Conservation (phyloP, 2,329 filamentous ascomycete genomes). For the Botrytis paeoniae region DNA sequence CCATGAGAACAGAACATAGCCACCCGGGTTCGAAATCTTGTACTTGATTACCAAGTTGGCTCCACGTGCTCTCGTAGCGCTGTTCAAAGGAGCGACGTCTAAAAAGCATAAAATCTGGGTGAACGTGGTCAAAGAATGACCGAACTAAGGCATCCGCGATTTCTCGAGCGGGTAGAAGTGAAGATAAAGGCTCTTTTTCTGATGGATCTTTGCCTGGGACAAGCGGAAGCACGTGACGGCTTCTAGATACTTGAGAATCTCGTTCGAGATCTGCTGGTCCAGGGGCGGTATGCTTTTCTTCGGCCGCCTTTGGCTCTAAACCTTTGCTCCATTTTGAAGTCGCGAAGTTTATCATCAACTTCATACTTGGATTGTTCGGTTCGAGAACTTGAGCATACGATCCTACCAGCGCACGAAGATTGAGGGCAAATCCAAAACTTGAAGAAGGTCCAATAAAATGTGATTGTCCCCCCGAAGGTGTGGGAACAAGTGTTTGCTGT, state of each 20-base stretch:
- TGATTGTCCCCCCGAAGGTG: conserved; percentile 29
- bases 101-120: conserved; percentile 42
- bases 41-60: conserved; percentile 28
- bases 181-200: conserved; percentile 28
- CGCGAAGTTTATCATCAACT: conserved; percentile 33
- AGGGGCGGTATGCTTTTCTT: conserved; percentile 25
- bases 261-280: conserved; percentile 14
- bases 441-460: conserved; percentile 38
- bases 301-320: conserved; percentile 32
- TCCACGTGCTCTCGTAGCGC: conserved; percentile 41
- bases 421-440: conserved; percentile 36
- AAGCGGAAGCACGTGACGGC: conserved; percentile 3
- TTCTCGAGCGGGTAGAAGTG: conserved; percentile 38
- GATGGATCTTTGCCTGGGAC: conserved; percentile 13
- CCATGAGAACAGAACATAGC: conserved; percentile 43
- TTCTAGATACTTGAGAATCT: neutral
- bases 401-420: conserved; percentile 34
- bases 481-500: conserved; percentile 32
- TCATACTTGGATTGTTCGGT: conserved; percentile 31
- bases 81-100: conserved; percentile 42
- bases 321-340: conserved; percentile 35
- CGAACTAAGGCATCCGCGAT: conserved; percentile 41
- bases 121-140: conserved; percentile 43
- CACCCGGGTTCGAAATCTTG: conserved; percentile 42
- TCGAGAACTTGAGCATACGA: conserved; percentile 32